Evolutionary conservation across 2,329 filamentous ascomycete genomes (phyloP), one percentile per base, ranked within the genome.

Genomic region (Fusarium concolor): DNA sequence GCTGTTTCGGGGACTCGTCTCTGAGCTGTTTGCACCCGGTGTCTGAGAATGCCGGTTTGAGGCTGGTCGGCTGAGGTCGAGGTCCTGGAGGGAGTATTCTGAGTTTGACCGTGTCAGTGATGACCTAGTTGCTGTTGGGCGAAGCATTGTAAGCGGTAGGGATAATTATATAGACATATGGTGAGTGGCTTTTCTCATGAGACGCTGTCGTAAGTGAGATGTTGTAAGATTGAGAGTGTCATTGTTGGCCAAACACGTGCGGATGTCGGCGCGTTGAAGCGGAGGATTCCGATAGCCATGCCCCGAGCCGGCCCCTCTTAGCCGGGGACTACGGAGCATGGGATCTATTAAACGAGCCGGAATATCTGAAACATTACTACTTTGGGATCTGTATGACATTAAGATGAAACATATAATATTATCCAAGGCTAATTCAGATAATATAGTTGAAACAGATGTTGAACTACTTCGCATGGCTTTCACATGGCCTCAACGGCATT

Each of bases 21-120:
- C 37, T 33, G 53, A 20, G 37, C 7, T 56, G 24, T 45, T n/a
- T 39, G 17, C 39, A 41, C 22, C 38, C 20, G 51, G 29, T 5
- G 51, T 29, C 17, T 46, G 39, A 28, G 15, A 41, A 38, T 37
- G 41, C 33, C 49, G 54, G 20, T 22, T 47, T 22, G 42, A 44
- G 5, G 41, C 35, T 29, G 56, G 49, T 12, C 43, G 52, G 14
- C 15, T 22, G 14, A 43, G 55, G 14, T 17, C 20, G 14, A 43
- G 63, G 51, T 74, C 71, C 10, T 72, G 60, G 14, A 74, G 70
- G 12, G 70, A 67, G 45, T 74, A 73, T 18, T 59, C 55, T 9
- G 70, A 71, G 61, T 57, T 62, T 49, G 68, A 68, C 14, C 67
- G 65, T 35, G 43, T 38, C 52, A 42, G 4, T 4, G 22, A 24